Evolutionary conservation across 192 early-diverging fungal species (phyloP).

Genomic region (Gamsiella multidivaricata): DNA sequence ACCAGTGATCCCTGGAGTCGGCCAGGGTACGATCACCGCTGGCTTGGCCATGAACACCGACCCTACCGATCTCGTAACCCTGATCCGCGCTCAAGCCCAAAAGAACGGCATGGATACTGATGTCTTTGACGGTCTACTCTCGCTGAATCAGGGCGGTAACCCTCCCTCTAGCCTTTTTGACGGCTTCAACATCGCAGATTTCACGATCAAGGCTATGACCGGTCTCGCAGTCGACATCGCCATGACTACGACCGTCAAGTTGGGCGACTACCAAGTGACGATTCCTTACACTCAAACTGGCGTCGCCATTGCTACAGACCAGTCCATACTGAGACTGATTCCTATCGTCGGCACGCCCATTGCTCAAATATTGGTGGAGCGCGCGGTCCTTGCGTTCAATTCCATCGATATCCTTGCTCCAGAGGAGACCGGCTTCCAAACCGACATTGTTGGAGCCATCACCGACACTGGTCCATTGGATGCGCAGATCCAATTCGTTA

Average conservation of each 20-base stretch:
- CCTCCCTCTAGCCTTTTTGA: conserved; percentile 24
- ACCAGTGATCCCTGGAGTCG: conserved; percentile 36
- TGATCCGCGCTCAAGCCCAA: conserved; percentile 55
- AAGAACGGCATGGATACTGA: conserved; percentile 40
- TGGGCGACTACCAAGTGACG: conserved; percentile 58
- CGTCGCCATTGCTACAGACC: conserved; percentile 53
- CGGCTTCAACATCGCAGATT: conserved; percentile 52
- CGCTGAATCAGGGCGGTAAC: conserved; percentile 25
- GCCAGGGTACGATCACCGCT: conserved; percentile 47
- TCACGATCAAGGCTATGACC: conserved; percentile 52
- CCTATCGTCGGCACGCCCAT: conserved; percentile 63
- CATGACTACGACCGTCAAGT: conserved; percentile 44
- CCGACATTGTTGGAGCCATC: no score
- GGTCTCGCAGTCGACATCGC: conserved; percentile 55
- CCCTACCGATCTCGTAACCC: conserved; percentile 52
- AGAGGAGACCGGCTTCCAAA: no score
- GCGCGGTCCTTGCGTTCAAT: conserved; percentile 47
- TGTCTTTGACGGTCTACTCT: conserved; percentile 57
- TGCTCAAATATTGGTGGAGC: conserved; percentile 56
- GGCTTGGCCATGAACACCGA: conserved; percentile 58
- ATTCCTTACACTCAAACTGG: conserved; percentile 55
- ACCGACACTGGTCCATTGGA: no score
- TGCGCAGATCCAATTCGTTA: no score
- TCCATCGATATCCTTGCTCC: conserved; percentile 46
- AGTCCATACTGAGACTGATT: conserved; percentile 53